phyloP scores from a whole-genome alignment of 169 alveolate species.

The Plasmodium falciparum region DNA sequence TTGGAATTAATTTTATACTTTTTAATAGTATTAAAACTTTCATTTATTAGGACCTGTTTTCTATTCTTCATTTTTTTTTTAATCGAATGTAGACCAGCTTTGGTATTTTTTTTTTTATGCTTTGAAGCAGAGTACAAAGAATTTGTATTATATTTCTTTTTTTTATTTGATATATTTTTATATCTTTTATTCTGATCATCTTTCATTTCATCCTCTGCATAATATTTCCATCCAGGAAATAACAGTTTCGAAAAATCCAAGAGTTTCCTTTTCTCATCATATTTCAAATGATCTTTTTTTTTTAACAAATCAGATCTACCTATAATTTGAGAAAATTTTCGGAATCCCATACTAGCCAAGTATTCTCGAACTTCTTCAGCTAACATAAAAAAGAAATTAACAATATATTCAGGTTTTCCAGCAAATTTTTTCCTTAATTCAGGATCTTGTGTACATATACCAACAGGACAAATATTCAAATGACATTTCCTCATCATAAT shows the following conservation, averaged over 20 bases:
- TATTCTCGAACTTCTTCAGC: slow-evolving; percentile 84
- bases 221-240: slow-evolving; percentile 78
- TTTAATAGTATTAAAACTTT: slow-evolving; percentile 30
- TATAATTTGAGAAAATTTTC: slow-evolving; percentile 73
- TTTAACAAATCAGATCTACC: slow-evolving; percentile 77
- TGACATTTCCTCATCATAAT: slow-evolving; percentile 90
- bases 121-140: slow-evolving; percentile 11
- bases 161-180: slow-evolving; percentile 3
- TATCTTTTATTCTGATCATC: slow-evolving; percentile 9
- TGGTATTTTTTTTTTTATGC: background rate
- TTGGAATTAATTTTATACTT: slow-evolving; percentile 3
- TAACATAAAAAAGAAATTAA: slow-evolving; percentile 84
- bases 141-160: slow-evolving; percentile 7
- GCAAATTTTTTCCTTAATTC: slow-evolving; percentile 84
- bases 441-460: slow-evolving; percentile 88
- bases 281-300: slow-evolving; percentile 70
- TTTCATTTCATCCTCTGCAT: slow-evolving; percentile 70
- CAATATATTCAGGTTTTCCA: slow-evolving; percentile 87
- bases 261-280: slow-evolving; percentile 69
- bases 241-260: slow-evolving; percentile 69
- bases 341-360: slow-evolving; percentile 84
- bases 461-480: slow-evolving; percentile 88
- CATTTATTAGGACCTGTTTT: slow-evolving; percentile 59
- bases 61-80: slow-evolving; percentile 6
- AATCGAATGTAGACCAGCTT: background rate